Percentiles rank a stretch among this genome's conserved stretches.
These are phyloP conservation scores for Fusarium vanettenii DNA, from an alignment of 2,329 filamentous ascomycete genomes.

Conservation along the genomic window DNA sequence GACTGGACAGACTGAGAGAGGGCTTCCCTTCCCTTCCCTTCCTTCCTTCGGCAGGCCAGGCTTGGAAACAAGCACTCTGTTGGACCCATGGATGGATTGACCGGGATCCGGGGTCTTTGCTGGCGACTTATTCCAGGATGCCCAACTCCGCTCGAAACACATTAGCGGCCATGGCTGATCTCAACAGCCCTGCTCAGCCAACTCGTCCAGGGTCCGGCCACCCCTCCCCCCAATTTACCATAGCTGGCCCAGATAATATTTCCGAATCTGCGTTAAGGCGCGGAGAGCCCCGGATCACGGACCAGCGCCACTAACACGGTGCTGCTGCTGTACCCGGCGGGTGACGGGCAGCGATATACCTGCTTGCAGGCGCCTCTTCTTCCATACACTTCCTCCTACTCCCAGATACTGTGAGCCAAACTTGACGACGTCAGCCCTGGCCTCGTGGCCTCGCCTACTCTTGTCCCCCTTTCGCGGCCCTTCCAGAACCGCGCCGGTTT, in stretches of 20 bases:
- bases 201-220: constrained; percentile 53
- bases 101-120: constrained; percentile 42
- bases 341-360: constrained; percentile 49
- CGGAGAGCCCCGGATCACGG: constrained; percentile 57
- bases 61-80: constrained; percentile 39
- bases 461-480: constrained; percentile 34
- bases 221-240: constrained; percentile 52
- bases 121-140: constrained; percentile 46
- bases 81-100: constrained; percentile 27
- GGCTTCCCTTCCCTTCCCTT: background rate
- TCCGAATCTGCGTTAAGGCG: constrained; percentile 61
- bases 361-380: constrained; percentile 44
- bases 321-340: constrained; percentile 47
- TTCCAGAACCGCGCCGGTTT: constrained; percentile 34
- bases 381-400: constrained; percentile 40
- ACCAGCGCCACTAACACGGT: constrained; percentile 49
- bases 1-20: background rate
- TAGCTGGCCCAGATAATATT: constrained; percentile 60
- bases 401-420: constrained; percentile 41
- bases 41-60: constrained; percentile 8
- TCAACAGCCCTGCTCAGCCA: constrained; percentile 51
- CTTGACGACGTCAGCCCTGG: constrained; percentile 43
- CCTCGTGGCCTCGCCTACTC: constrained; percentile 43
- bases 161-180: constrained; percentile 56
- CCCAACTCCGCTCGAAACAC: constrained; percentile 55